A percentile compares a stretch with the other conserved stretches of the same genome.
phyloP scores from a whole-genome alignment of 176 grass and related monocot species.

The Lolium perenne region DNA sequence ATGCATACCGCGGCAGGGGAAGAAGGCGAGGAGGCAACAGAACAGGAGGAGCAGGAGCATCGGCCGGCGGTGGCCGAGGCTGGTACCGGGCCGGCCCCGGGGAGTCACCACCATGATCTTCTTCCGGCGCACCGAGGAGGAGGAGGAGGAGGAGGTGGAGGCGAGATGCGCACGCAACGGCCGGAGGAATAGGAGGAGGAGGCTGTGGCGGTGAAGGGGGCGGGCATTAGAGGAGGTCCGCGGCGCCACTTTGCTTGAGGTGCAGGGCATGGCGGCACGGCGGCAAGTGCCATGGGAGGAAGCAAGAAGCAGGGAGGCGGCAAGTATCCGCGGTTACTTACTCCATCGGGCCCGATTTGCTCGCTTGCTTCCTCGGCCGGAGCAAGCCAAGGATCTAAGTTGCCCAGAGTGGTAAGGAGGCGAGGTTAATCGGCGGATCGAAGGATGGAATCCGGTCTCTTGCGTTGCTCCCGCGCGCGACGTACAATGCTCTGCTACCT shows the following conservation, averaged over 20 bases:
- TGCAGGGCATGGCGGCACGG: constrained; percentile 49
- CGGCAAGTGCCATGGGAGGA: constrained; percentile 40
- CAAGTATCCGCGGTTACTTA: constrained; percentile 19
- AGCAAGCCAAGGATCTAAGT: constrained; percentile 38
- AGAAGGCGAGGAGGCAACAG: constrained; percentile 29
- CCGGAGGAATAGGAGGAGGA: neutral
- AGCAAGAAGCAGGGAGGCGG: neutral
- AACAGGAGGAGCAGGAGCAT: constrained; percentile 40
- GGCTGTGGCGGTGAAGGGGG: neutral
- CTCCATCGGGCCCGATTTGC: neutral
- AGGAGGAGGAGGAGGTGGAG: neutral
- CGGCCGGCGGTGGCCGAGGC: neutral
- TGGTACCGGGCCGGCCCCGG: neutral
- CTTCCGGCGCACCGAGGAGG: neutral
- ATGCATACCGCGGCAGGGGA: constrained; percentile 31
- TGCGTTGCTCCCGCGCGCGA: constrained; percentile 41
- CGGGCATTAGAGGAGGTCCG: constrained; percentile 49
- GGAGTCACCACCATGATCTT: constrained; percentile 31
- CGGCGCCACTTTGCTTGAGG: constrained; percentile 47
- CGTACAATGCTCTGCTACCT: neutral
- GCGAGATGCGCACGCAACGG: neutral
- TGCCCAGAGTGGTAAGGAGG: constrained; percentile 44
- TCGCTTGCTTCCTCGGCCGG: constrained; percentile 38
- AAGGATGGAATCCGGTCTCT: constrained; percentile 62
- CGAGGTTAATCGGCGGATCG: neutral